Base-by-base conservation (phyloP, 805 yeast genomes). In the Scheffersomyces lignosus region DNA sequence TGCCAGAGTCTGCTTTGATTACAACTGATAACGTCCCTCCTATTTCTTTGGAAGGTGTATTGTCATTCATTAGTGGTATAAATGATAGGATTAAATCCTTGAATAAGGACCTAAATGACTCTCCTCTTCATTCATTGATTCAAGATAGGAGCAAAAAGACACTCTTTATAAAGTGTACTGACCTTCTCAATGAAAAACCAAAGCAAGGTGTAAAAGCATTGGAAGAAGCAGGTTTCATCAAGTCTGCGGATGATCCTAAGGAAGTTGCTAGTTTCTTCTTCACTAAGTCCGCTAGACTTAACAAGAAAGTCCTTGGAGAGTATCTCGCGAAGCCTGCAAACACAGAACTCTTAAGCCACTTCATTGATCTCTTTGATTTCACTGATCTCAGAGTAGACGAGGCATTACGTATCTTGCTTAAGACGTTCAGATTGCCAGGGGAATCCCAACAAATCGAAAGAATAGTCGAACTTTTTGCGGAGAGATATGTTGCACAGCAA, bases 391-490 rank as follows among this genome's bases (percentile, higher is more conserved):
- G 99, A 52, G 91, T 95, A 2, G 99, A 93, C 60, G 97, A 91
- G 60, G 96, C 96, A 0, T 68, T 93, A 35, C 75, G 99, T 52
- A 72, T 86, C 38, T 60, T 93, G 41, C 70, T 95, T 47, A 84
- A 86, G 38, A 77, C 85, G 15, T 91, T 93, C 56, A 77, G 99
- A 58, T 71, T 93, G 33, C 98, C 98, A 1, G 99, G 99, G 41
- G 99, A 93, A 63, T 85, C 97, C 0, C 98, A 89, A 54, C 96
- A 88, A 59, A 93, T 93, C 56, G 99, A 93, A 59, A 75, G 96
- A 51, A 78, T 91, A 12, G 83, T 93, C 18, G 97, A 91, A 52
- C 70, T 79, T 4, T 93, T 93, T 61, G 89, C 95, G 3, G 81
- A 80, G 28, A 78, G 86, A 40, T 93, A 87, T 61, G 85, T 87